Base-by-base conservation (phyloP, 371 early-diverging fungal genomes). In the Apophysomyces elegans region DNA sequence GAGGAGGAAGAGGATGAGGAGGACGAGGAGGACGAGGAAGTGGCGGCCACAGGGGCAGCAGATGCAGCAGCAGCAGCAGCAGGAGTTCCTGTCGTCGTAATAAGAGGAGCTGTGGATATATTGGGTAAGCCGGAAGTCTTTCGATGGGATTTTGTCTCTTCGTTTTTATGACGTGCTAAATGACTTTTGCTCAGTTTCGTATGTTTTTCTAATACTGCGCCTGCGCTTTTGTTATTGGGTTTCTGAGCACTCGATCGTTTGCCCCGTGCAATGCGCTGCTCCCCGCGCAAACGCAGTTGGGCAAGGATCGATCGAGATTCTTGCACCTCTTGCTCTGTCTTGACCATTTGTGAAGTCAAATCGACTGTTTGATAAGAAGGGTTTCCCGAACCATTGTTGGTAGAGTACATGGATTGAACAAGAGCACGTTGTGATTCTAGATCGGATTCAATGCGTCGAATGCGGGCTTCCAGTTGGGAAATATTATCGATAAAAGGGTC, bases 401-500 rank as follows among this genome's bases (percentile, higher is more conserved):
- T 9, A 13, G 58, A 58, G 21, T 41, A 66, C 5, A 78, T 68
- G 1, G 72, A 71, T 9, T 76, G 70, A 5, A 77, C 68, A 58
- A 74, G 65, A 6, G 45, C 57, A n/a, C 78, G 70, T 43, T 80
- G 81, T 0, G 62, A 61, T 35, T 74, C 78, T 18, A 80, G 66
- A 65, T 78, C 78, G n/a, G 64, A 63, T 43, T 80, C 81, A 32
- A 80, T 80, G 0, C 68, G 72, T n/a, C 73, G 68, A 11, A 80
- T 80, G 14, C 73, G 66, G 14, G 69, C 74, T 61, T 78, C 81
- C 12, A 80, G 56, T 9, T 76, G 78, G 4, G 81, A 80, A 5
- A 80, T 50, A 50, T 80, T 80, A 46, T 80, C 71, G 59, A 80
- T 78, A 57, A 80, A 80, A 1, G 81, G 81, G 38, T 80, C 81